A percentile compares a stretch with the other conserved stretches of the same genome.
Conservation (phyloP, 495 filamentous ascomycete genomes). For the Cercophora samala region DNA sequence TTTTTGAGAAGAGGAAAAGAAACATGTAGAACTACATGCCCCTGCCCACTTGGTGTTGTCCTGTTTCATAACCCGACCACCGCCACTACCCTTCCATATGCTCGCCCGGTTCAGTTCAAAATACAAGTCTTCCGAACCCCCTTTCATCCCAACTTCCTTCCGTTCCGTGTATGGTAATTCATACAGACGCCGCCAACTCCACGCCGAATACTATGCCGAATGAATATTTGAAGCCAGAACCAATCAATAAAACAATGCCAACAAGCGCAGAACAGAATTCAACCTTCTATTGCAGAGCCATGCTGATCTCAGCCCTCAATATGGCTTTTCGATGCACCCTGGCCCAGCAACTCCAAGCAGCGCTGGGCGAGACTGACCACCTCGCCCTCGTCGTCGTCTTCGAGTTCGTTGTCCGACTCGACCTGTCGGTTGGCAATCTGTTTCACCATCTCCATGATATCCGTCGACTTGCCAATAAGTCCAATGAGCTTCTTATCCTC, state of each 20-base stretch:
- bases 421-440: slow-evolving; percentile 84
- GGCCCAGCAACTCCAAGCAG: slow-evolving; percentile 81
- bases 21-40: not conserved
- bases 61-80: not conserved
- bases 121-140: slow-evolving; percentile 22
- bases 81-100: slow-evolving; percentile 15
- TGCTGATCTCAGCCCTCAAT: slow-evolving; percentile 48
- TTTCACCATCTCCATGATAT: slow-evolving; percentile 86
- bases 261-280: not conserved
- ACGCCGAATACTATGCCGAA: slow-evolving; percentile 36
- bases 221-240: slow-evolving; percentile 28
- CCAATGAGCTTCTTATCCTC: slow-evolving; percentile 81
- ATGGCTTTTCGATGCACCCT: slow-evolving; percentile 51
- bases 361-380: slow-evolving; percentile 87
- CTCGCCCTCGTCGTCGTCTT: slow-evolving; percentile 84
- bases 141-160: slow-evolving; percentile 11
- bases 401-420: slow-evolving; percentile 85
- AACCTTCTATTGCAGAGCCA: slow-evolving; percentile 1
- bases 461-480: slow-evolving; percentile 80
- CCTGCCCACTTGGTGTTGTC: not conserved
- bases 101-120: slow-evolving; percentile 14
- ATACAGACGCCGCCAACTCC: slow-evolving; percentile 44
- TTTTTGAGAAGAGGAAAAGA: not conserved
- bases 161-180: slow-evolving; percentile 33
- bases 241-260: slow-evolving; percentile 15